phyloP scores from a whole-genome alignment of 768 basidiomycete genomes.

The Lactarius sanguifluus region DNA sequence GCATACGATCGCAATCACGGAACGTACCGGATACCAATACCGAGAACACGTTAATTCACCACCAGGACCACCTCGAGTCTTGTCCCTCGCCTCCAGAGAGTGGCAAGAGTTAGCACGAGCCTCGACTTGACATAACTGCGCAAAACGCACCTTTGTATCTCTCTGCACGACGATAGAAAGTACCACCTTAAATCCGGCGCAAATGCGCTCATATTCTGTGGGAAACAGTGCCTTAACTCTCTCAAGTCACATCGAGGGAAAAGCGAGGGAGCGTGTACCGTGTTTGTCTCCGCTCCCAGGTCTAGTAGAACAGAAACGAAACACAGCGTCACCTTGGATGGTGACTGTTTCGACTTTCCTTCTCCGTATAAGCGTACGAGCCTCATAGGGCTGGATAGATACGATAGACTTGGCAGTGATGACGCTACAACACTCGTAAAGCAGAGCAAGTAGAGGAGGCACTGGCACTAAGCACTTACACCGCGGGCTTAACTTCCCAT shows the following conservation, averaged over 20 bases:
- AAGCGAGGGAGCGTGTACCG: slow-evolving; percentile 1
- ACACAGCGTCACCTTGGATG: slow-evolving; percentile 12
- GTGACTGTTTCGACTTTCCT: slow-evolving; percentile 15
- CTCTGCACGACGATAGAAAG: slow-evolving; percentile 6
- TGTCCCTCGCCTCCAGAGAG: slow-evolving; percentile 9
- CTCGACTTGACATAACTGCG: neutral
- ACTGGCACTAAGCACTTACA: neutral
- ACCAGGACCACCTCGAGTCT: neutral
- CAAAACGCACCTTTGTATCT: slow-evolving; percentile 8
- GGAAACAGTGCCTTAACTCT: neutral
- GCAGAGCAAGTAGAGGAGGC: neutral
- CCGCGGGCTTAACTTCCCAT: slow-evolving; percentile 17
- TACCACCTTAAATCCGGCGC: neutral
- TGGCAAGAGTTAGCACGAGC: neutral
- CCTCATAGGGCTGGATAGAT: slow-evolving; percentile 17
- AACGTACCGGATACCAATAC: no score
- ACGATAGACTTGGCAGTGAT: slow-evolving; percentile 18
- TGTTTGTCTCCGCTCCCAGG: slow-evolving; percentile 18
- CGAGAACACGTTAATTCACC: no score
- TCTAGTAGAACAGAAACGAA: slow-evolving; percentile 8
- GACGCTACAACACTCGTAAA: neutral
- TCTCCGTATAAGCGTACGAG: slow-evolving; percentile 13
- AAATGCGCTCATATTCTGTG: slow-evolving; percentile 10
- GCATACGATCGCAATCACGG: no score
- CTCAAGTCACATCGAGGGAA: neutral